Evolutionary conservation across 1,139 yeast genomes (phyloP).

Genomic region (Meyerozyma elateridarum): DNA sequence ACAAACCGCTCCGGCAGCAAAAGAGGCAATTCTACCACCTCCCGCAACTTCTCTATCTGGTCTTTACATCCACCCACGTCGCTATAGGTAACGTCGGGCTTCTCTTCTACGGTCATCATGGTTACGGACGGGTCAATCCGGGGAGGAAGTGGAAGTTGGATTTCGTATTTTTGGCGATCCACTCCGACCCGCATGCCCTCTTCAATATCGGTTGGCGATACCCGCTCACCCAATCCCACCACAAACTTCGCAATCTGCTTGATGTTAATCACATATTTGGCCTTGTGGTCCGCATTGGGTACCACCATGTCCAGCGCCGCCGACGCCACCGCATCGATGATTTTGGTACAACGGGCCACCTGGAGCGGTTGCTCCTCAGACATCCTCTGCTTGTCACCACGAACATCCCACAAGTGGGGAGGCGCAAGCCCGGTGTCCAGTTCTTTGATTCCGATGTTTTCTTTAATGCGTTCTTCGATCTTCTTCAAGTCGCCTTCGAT

Average conservation of each 20-base stretch:
- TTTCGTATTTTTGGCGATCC: slow-evolving; percentile 93
- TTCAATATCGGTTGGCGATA: slow-evolving; percentile 96
- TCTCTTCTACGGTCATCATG: slow-evolving; percentile 99
- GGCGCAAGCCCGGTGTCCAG: slow-evolving; percentile 95
- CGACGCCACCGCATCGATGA: slow-evolving; percentile 61
- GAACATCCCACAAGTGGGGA: slow-evolving; percentile 95
- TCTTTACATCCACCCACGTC: slow-evolving; percentile 99
- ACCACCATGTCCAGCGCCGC: slow-evolving; percentile 30
- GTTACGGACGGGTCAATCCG: slow-evolving; percentile 96
- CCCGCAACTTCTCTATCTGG: slow-evolving; percentile 93
- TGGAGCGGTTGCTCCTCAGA: slow-evolving; percentile 93
- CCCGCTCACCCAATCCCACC: slow-evolving; percentile 93
- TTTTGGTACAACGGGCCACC: slow-evolving; percentile 97
- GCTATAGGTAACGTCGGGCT: slow-evolving; percentile 85
- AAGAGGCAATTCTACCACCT: slow-evolving; percentile 93
- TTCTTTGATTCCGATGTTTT: slow-evolving; percentile 89
- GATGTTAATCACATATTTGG: slow-evolving; percentile 91
- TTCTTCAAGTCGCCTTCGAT: slow-evolving; percentile 83
- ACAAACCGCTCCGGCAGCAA: slow-evolving; percentile 95
- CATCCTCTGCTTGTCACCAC: slow-evolving; percentile 93
- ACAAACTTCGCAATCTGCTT: slow-evolving; percentile 98
- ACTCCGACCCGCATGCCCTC: slow-evolving; percentile 99
- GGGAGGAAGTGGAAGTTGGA: slow-evolving; percentile 95
- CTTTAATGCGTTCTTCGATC: slow-evolving; percentile 82
- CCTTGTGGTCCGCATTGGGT: slow-evolving; percentile 71